Base-by-base conservation (phyloP, 1,139 yeast species). In the Scheffersomyces titani region DNA sequence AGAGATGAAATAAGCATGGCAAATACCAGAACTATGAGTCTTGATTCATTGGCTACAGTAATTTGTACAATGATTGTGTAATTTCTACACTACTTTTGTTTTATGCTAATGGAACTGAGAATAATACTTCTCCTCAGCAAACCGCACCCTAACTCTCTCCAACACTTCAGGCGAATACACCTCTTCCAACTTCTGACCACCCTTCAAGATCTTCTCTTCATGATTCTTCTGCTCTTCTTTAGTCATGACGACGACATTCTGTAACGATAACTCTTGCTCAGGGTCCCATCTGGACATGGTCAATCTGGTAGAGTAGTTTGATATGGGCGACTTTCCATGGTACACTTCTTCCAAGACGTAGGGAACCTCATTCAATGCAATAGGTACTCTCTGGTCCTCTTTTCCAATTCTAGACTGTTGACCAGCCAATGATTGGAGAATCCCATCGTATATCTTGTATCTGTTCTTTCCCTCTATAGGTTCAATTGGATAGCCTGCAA, bases 391-490 rank as follows among this genome's bases (percentile, higher is more conserved):
- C 70, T 89, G 90, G 60, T 89, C 90, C 50, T 77, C 67, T 60
- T 82, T 78, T 55, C 93, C 93, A 53, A 91, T 78, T 63, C 98
- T 83, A 5, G 89, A 80, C 71, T 90, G 90, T 72, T 94, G 99
- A 4, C 93, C 97, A 0, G 96, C 93, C 55, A 94, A 78, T 54
- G 92, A 85, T 68, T 90, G 96, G 64, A 90, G 80, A 51, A 93
- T 84, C 47, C 90, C 86, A 65, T 93, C 98, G 70, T 93, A 92
- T 19, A 89, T 75, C 69, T 92, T 92, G 67, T 85, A 84, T 65
- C 98, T 83, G 68, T 90, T 90, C 70, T 92, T 92, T n/a, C 97
- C 97, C 61, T 91, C 97, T 51, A 92, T 85, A 47, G 96, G 93
- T 58, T 92, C 97, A 60, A 85, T 83, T 11, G 96, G 96, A 67